phyloP scores from a whole-genome alignment of 805 yeast genomes.

The Zygotorulaspora chibaensis region DNA sequence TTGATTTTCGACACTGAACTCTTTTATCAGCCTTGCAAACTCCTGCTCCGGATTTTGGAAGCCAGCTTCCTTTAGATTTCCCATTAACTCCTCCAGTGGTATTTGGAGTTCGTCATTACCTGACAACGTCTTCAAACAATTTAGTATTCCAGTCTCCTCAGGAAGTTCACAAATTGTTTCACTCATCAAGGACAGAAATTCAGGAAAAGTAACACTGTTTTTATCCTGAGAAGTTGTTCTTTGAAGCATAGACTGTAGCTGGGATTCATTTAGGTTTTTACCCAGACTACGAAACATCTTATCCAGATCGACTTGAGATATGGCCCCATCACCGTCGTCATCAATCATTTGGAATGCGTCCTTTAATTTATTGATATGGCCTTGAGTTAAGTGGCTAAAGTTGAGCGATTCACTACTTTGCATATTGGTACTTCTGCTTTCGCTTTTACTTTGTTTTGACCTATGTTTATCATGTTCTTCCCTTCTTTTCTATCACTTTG shows the following conservation, averaged over 20 bases:
- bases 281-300: conserved; percentile 52
- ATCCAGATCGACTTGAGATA: conserved; percentile 52
- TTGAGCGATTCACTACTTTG: conserved; percentile 32
- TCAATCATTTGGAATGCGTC: conserved; percentile 79
- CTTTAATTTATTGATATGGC: conserved; percentile 60
- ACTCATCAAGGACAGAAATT: conserved; percentile 61
- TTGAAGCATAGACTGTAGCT: conserved; percentile 48
- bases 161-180: conserved; percentile 48
- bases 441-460: background rate
- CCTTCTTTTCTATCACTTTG: background rate
- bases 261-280: conserved; percentile 39
- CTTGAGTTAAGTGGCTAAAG: conserved; percentile 48
- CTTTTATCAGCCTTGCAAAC: conserved; percentile 48
- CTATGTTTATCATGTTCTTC: background rate
- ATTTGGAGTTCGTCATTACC: conserved; percentile 40
- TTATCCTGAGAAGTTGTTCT: conserved; percentile 16
- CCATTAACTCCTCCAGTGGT: conserved; percentile 46
- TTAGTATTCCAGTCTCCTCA: conserved; percentile 47
- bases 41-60: conserved; percentile 37
- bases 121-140: conserved; percentile 54
- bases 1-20: conserved; percentile 51
- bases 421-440: conserved; percentile 13
- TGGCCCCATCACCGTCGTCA: conserved; percentile 70
- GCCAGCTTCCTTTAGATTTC: conserved; percentile 47
- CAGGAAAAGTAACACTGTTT: conserved; percentile 53